Evolutionary conservation across 208 protist genomes (phyloP).

Genomic region (Polymyxa betae): DNA sequence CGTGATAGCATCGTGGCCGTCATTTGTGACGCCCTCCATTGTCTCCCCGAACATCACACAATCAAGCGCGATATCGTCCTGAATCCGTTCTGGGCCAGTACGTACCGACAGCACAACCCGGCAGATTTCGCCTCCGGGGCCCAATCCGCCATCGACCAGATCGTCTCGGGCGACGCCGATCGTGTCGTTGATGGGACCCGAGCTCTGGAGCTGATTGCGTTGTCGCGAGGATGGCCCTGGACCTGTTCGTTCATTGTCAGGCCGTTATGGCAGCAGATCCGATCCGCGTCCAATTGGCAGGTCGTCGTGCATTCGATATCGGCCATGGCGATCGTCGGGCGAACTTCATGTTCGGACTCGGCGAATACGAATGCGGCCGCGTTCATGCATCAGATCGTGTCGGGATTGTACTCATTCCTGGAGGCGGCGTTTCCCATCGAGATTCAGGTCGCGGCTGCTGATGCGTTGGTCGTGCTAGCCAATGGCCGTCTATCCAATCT

Average conservation of each 20-base stretch:
- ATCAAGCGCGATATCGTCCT: not conserved
- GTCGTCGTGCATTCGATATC: not conserved
- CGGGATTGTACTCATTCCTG: not conserved
- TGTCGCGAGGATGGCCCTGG: slow-evolving; percentile 33
- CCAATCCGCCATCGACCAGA: not conserved
- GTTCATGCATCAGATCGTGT: not conserved
- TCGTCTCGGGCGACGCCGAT: not conserved
- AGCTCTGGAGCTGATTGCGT: not conserved
- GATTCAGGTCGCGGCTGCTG: slow-evolving; percentile 13
- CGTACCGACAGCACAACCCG: not conserved
- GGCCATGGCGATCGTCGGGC: not conserved
- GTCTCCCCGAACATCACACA: not conserved
- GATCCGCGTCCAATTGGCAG: not conserved
- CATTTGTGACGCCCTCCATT: not conserved
- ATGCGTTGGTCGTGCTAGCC: not conserved
- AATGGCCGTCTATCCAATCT: slow-evolving; percentile 16
- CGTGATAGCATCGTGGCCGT: not conserved
- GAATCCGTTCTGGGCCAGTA: not conserved
- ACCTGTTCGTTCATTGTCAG: not conserved
- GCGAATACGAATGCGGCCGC: not conserved
- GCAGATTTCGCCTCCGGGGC: not conserved
- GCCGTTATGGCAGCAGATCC: not conserved
- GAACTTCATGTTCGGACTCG: not conserved
- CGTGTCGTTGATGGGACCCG: not conserved
- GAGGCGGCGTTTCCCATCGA: not conserved